These are phyloP conservation scores for Nicotiana obtusifolia DNA, from an alignment of 257 asterid species.

Conservation along the genomic window DNA sequence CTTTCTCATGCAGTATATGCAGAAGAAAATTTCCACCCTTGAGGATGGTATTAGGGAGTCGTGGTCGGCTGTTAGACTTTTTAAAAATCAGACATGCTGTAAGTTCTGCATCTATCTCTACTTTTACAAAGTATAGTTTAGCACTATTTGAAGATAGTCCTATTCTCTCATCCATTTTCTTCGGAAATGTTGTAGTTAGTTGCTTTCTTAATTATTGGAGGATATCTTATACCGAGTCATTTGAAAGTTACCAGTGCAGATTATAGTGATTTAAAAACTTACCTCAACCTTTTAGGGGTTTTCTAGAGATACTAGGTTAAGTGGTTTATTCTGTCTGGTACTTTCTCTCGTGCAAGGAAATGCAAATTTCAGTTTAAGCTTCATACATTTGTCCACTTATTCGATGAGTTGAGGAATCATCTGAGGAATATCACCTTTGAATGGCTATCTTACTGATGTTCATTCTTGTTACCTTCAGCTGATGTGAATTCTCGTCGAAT, in stretches of 20 bases:
- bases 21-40: constrained; percentile 59
- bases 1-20: constrained; percentile 66
- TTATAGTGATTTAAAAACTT: background rate
- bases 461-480: constrained; percentile 39
- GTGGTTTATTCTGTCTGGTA: background rate
- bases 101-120: constrained; percentile 30
- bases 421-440: background rate
- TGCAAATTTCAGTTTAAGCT: background rate
- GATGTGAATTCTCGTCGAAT: constrained; percentile 32
- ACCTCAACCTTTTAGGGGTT: background rate
- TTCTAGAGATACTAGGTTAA: background rate
- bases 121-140: background rate
- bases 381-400: background rate
- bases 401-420: background rate
- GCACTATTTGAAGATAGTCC: background rate
- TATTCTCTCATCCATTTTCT: background rate
- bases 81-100: constrained; percentile 37
- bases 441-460: constrained; percentile 2
- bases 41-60: constrained; percentile 84
- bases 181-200: background rate
- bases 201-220: background rate
- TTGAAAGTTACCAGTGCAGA: background rate
- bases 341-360: background rate
- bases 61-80: constrained; percentile 54
- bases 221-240: background rate